Evolutionary conservation across 345 rosid genomes (phyloP).

Genomic region (Salix viminalis): DNA sequence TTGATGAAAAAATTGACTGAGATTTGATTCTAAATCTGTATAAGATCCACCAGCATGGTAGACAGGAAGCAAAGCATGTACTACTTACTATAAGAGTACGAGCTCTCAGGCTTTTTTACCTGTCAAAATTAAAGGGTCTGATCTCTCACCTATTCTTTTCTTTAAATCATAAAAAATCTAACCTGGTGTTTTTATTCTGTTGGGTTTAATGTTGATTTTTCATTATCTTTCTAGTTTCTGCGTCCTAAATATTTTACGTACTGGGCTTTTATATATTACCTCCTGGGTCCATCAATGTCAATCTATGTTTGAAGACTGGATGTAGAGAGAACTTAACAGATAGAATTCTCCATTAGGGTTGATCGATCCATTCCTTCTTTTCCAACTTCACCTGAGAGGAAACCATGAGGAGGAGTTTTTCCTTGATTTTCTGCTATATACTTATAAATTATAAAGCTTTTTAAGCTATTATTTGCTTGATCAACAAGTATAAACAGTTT

Average conservation of each 20-base stretch:
- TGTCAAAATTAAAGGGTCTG: slow-evolving; percentile 6
- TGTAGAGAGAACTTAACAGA: background rate
- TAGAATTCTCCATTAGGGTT: background rate
- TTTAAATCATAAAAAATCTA: slow-evolving; percentile 15
- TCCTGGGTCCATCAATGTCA: slow-evolving; percentile 11
- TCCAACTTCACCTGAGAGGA: background rate
- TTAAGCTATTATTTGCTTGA: background rate
- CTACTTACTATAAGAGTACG: slow-evolving; percentile 6
- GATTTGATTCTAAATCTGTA: background rate
- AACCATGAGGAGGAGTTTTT: background rate
- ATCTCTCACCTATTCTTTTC: slow-evolving; percentile 9
- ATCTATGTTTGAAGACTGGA: background rate
- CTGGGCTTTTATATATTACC: background rate
- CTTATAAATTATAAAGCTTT: background rate
- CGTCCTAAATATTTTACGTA: background rate
- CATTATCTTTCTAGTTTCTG: slow-evolving; percentile 6
- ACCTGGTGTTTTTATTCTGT: slow-evolving; percentile 3
- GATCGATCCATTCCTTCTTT: background rate
- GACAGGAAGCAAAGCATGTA: background rate
- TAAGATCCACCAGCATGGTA: background rate
- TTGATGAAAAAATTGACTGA: background rate
- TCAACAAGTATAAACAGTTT: background rate
- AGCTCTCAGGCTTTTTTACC: slow-evolving; percentile 15
- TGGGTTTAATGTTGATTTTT: slow-evolving; percentile 4
- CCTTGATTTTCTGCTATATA: background rate